Base-by-base conservation (phyloP, 192 early-diverging fungal species). In the Phycomyces blakesleeanus region DNA sequence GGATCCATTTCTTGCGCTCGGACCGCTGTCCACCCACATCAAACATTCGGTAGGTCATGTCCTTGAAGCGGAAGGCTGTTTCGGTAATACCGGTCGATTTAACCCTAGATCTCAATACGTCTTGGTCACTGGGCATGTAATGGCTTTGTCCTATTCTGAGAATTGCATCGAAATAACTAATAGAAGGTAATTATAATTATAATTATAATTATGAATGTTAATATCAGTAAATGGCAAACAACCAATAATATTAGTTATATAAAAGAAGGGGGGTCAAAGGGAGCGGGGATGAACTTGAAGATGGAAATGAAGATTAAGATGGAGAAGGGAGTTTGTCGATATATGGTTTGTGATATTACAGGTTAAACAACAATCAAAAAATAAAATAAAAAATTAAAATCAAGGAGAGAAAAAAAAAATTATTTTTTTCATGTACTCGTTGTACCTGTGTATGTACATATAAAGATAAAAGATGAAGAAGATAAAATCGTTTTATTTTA, bases 1-100 rank as follows among this genome's bases (percentile, higher is more conserved):
- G 96, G 65, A 96, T 95, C 96, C 96, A 97, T 81, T 98, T 98
- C 69, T 98, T 98, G 68, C 96, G 86, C 81, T 98, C 96, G 44
- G 93, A 95, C 47, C 96, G 89, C 83, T 98, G 96, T 42, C 96
- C 96, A 68, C 96, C 96, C 49, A 98, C 96, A 81, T 98, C 96
- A 76, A 94, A 91, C 91, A 98, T 93, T 62, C 92, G 86, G 76
- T 96, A 98, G 29, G 91, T 94, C 50, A 96, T 75, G 41, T 95
- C 92, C 24, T 90, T 91, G 64, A 98, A 91, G 26, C 87, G 70
- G 77, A 98, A 96, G 7, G 88, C 89, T 2, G 93, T 96, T 76
- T 98, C 96, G 39, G 92, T 96, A 68, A 98, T 98, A 61, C 94
- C 94, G 1, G 96, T 96, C 0, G 96, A 94, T 81, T 96, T 98